Conservation (phyloP, 2,329 filamentous ascomycete species). For the Lecanosticta acicola region DNA sequence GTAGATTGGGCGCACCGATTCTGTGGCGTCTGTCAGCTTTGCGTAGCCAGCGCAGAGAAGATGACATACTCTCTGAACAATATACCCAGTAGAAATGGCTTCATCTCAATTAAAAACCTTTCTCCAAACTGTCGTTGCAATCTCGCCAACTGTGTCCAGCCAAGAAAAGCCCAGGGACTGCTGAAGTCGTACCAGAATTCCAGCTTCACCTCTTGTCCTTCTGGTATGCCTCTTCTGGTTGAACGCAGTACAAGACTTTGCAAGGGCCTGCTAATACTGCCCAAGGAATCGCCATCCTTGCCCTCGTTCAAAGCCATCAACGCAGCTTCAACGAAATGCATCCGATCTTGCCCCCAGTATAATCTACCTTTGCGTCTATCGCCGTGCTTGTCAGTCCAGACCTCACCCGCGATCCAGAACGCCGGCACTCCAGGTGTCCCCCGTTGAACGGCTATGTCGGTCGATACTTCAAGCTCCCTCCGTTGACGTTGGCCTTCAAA, state of each 20-base stretch:
- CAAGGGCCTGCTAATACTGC: slow-evolving; percentile 9
- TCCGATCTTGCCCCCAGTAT: slow-evolving; percentile 24
- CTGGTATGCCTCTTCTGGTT: slow-evolving; percentile 6
- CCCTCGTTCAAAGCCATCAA: slow-evolving; percentile 13
- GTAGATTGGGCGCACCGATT: slow-evolving; percentile 21
- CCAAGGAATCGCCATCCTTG: slow-evolving; percentile 7
- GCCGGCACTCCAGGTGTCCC: slow-evolving; percentile 20
- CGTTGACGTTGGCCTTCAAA: slow-evolving; percentile 17
- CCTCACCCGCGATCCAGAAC: slow-evolving; percentile 18
- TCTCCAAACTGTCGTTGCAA: slow-evolving; percentile 16
- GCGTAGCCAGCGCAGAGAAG: background rate
- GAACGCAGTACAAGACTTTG: slow-evolving; percentile 8
- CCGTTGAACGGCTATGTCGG: slow-evolving; percentile 18
- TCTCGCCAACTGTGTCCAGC: slow-evolving; percentile 18
- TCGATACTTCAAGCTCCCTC: slow-evolving; percentile 13
- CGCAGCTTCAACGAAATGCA: slow-evolving; percentile 22
- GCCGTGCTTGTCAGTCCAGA: slow-evolving; percentile 13
- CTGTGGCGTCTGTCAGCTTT: slow-evolving; percentile 6
- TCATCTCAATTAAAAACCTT: slow-evolving; percentile 18
- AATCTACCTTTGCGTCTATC: slow-evolving; percentile 11
- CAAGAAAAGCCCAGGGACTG: slow-evolving; percentile 21
- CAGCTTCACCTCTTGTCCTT: slow-evolving; percentile 15
- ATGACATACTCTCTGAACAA: slow-evolving; percentile 17
- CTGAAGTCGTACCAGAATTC: slow-evolving; percentile 24
- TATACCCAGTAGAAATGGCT: slow-evolving; percentile 22